phyloP scores from a whole-genome alignment of 768 basidiomycete species.

The Termitomyces sp. region DNA sequence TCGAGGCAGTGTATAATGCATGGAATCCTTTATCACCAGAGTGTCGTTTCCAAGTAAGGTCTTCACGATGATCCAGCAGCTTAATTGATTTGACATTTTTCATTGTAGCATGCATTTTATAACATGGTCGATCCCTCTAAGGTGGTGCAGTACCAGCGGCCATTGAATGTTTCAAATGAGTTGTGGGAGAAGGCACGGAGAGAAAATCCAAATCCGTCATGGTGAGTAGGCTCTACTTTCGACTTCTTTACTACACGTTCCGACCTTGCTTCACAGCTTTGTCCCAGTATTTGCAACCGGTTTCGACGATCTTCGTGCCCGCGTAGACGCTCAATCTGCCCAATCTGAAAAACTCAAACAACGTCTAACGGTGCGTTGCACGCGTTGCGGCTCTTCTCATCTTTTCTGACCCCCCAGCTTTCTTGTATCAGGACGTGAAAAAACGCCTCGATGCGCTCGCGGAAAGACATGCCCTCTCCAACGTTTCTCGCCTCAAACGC shows the following conservation, averaged over 20 bases:
- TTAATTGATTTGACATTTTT: neutral
- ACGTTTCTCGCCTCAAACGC: constrained; percentile 60
- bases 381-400: neutral
- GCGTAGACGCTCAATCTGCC: constrained; percentile 69
- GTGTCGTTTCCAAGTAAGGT: constrained; percentile 75
- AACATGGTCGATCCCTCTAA: constrained; percentile 72
- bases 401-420: constrained; percentile 3
- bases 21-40: constrained; percentile 67
- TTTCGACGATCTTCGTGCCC: constrained; percentile 74
- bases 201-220: constrained; percentile 79
- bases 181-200: constrained; percentile 74
- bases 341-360: constrained; percentile 65
- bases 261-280: constrained; percentile 36
- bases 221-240: constrained; percentile 36
- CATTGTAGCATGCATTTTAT: constrained; percentile 70
- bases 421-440: constrained; percentile 49
- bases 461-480: constrained; percentile 60
- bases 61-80: neutral
- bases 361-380: constrained; percentile 45
- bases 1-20: constrained; percentile 59
- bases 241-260: neutral
- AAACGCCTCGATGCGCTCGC: constrained; percentile 55
- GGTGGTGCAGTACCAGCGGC: constrained; percentile 63
- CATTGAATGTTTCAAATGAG: constrained; percentile 67
- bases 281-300: constrained; percentile 79